Base-by-base conservation (phyloP, 306 rosid species). In the Vigna radiata region DNA sequence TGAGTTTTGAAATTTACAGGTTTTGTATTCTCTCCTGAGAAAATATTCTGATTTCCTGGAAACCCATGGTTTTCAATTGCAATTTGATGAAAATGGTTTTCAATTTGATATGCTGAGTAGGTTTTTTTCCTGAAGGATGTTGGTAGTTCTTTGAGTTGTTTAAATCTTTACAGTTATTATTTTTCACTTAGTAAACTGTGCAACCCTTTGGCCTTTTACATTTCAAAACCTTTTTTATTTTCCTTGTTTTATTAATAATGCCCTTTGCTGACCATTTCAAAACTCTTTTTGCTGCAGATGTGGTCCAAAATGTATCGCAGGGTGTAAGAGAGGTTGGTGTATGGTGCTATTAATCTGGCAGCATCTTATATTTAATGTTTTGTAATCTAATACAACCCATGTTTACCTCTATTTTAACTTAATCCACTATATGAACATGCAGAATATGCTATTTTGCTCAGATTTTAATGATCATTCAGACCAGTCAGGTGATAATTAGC, bases 391-490 rank as follows among this genome's bases (percentile, higher is more conserved):
- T 68, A 14, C 63, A 53, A 58, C 18, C 29, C 4, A 21, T 77
- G 16, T 39, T 72, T 76, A 68, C 33, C 81, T 68, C 17, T 36
- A 5, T 18, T 60, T 72, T 88, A 65, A 85, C 77, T 63, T 75
- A 39, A 33, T 53, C 55, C 61, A 54, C n/a, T 27, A 53, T 60
- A 18, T 81, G 67, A 76, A 77, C 68, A 62, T 88, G 87, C 95
- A 92, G 97, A 85, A 88, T 52, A 17, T 90, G 65, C 70, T 90
- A 47, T 87, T 88, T 79, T 85, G 89, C 86, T 72, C 93, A 39
- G 90, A 87, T 76, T 86, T 90, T 77, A 88, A 83, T 39, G 83
- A 88, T 80, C 86, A 78, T 75, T 52, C 88, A 52, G 89, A 89
- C 54, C 88, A 64, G 75, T 88, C 97, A 83, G 96, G 97, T 92